Base-by-base conservation (phyloP, 257 asterid species). In the Lycium ferocissimum region DNA sequence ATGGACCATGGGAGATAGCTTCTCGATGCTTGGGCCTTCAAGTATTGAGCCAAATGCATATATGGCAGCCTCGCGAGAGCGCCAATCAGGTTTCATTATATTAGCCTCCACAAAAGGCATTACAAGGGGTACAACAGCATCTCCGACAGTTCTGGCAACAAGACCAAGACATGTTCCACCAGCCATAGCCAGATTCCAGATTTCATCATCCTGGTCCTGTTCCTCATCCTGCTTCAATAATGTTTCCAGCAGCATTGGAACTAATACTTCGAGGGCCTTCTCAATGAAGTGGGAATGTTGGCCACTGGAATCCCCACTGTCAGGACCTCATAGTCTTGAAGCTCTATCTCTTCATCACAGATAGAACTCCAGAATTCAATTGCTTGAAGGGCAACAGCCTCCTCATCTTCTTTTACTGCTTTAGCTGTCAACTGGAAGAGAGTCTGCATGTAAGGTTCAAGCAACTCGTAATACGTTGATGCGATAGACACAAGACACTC, bases 291-390 rank as follows among this genome's bases (percentile, higher is more conserved):
- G 91, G 62, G 92, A 95, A 86, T 92, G 94, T 13, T 93, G 86
- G 40, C 90, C 88, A 88, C 63, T 79, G 12, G 97, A 93, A 82
- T 91, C 92, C 40, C 91, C 98, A 72, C 87, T 91, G 18, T 89
- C 92, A 40, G 92, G 82, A 83, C 90, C 85, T 91, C 96, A 83
- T 88, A 91, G 71, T 91, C 98, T 90, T 93, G 95, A 84, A 93
- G 88, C 83, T 94, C 98, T 67, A 92, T 90, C 89, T 95, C 99
- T 82, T 88, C 97, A 86, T 94, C 98, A 88, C 98, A 94, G 65
- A 95, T 91, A n/a, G 97, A 92, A 84, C 97, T 95, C 99, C 99
- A 95, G 82, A 95, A 95, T 84, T 95, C 99, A 58, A 95, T 62
- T 45, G 99, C 97, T 87, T 94, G 99, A 83, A 95, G 98, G 84